Base-by-base conservation (phyloP, 257 asterid genomes). In the Petrea volubilis region DNA sequence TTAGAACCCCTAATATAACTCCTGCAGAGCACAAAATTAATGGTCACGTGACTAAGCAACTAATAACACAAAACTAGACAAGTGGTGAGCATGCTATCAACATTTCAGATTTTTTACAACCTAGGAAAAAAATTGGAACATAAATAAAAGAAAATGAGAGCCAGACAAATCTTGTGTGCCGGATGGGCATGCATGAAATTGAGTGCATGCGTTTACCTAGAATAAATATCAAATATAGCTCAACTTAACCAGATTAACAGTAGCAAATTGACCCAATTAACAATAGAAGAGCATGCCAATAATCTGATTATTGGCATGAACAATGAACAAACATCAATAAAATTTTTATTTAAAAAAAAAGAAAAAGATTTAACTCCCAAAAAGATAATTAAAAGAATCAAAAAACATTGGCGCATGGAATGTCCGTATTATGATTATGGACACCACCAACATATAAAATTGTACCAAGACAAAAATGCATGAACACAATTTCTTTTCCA, bases 1-100 rank as follows among this genome's bases (percentile, higher is more conserved):
- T 89, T 73, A 43, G 57, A 66, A 43, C 44, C 76, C 33, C 15
- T 0, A 2, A 55, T 33, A 57, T 38, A 76, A 50, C 64, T 68
- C 75, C 82, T 67, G 63, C 68, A 60, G 59, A 28, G 63, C 34
- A 41, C 4, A 65, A 71, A 43, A 31, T 66, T 20, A 24, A 65
- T 20, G 56, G 20, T 78, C 57, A 74, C 55, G n/a, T 14, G 12
- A 31, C 34, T 24, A 67, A 13, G 13, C 10, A 55, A 20, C 20
- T 18, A 28, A 7, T 33, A 71, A 7, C 64, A 31, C 34, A 44
- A 52, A 46, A 21, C 34, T 59, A 20, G 23, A 58, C 43, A 23
- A 23, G 25, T 56, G 23, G 11, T 31, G 52, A 3, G 17, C 29
- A 57, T 28, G 31, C 46, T 53, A 63, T 7, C 36, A 10, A 31